Base-by-base conservation (phyloP, 805 yeast species). In the Vanderwaltozyma yarrowii region DNA sequence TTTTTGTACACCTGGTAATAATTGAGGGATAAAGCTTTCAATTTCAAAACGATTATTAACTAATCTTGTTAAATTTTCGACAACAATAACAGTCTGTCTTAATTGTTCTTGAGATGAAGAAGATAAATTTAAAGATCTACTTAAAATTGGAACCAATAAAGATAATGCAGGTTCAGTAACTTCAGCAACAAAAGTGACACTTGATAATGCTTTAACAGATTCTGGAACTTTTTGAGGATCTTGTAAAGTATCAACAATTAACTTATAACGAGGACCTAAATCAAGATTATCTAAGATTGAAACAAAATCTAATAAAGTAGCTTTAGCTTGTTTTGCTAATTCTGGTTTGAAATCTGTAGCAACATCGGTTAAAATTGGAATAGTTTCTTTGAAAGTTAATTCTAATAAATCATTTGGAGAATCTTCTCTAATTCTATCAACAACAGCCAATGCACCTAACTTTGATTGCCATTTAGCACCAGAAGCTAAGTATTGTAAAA, bases 311-410 rank as follows among this genome's bases (percentile, higher is more conserved):
- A 73, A 70, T 60, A 87, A 69, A 13, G 85, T 72, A 50, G 74
- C 72, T 50, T 78, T 65, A 48, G 96, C 97, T 41, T 76, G 85
- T 50, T 81, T 78, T 20, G 96, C 87, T 40, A 92, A 71, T 64
- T 89, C 98, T 2, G 96, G 96, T 68, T 89, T 89, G 73, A 92
- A 86, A 60, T 89, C 98, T 40, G 94, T 89, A 46, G 95, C 76
- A 65, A 80, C 73, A 62, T 85, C 94, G 25, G 95, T 85, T 52
- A 89, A 70, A 9, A 82, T 72, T 28, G 98, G 97, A 25, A 89
- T 76, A 4, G 85, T 73, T 39, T 72, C 74, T 43, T 78, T 77
- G 61, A 89, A 89, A 49, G 79, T 77, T 56, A 79, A 60, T 63
- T 89, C 96, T 49, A 89, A 67, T 51, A 84, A 70, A 64, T 92